Percentiles rank a stretch among this genome's conserved stretches.
Evolutionary conservation across 371 early-diverging fungal species (phyloP).

Genomic region (Capillidium heterosporum): DNA sequence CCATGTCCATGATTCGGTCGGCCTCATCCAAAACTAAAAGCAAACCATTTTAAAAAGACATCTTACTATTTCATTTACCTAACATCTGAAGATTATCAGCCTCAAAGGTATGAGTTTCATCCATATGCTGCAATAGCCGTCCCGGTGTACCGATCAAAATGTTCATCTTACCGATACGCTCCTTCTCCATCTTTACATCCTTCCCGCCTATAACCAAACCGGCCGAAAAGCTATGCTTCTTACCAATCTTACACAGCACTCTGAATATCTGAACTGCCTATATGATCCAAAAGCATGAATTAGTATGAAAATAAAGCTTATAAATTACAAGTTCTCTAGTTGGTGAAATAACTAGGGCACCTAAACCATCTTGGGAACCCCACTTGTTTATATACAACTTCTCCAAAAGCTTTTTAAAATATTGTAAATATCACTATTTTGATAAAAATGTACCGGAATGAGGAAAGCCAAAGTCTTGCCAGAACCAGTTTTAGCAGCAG

Average conservation of each 20-base stretch:
- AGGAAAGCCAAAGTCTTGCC: conserved; percentile 98
- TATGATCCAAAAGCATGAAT: not conserved
- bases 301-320: not conserved
- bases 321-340: conserved; percentile 78
- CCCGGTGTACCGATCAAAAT: conserved; percentile 97
- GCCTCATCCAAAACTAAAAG: conserved; percentile 89
- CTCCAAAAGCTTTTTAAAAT: conserved; percentile 21
- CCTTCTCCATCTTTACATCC: conserved; percentile 76
- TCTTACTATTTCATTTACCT: conserved; percentile 14
- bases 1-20: conserved; percentile 87
- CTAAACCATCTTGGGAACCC: conserved; percentile 70
- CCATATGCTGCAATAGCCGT: conserved; percentile 93
- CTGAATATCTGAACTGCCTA: conserved; percentile 58
- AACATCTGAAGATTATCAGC: conserved; percentile 69
- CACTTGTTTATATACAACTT: conserved; percentile 60
- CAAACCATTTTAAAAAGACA: not conserved
- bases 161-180: conserved; percentile 72
- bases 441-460: conserved; percentile 50
- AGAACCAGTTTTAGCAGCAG: conserved; percentile 98
- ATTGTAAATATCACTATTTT: not conserved
- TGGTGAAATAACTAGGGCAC: conserved; percentile 91
- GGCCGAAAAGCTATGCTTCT: conserved; percentile 72
- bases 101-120: conserved; percentile 79
- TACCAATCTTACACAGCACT: conserved; percentile 76
- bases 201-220: conserved; percentile 96